Evolutionary conservation across 148 eudicot species (phyloP).

Genomic region (Rhododendron griersonianum): DNA sequence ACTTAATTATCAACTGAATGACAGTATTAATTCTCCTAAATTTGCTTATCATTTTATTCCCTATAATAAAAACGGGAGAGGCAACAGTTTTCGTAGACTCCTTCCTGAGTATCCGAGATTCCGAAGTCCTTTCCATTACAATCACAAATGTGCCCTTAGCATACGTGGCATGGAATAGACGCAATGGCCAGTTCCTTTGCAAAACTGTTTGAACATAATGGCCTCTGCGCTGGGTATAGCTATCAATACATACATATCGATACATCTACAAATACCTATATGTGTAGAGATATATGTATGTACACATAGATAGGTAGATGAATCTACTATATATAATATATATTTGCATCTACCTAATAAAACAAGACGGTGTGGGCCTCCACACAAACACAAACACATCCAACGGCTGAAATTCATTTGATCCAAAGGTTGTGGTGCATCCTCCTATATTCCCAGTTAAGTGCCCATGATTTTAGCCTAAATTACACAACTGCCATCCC

Average conservation of each 20-base stretch:
- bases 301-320: not conserved
- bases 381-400: too few relatives aligned
- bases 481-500: too few relatives aligned
- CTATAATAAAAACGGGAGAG: not conserved
- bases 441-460: too few relatives aligned
- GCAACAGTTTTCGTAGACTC: not conserved
- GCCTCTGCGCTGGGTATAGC: not conserved
- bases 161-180: too few relatives aligned
- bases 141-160: not conserved
- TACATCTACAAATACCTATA: too few relatives aligned
- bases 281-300: not conserved
- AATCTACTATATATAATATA: too few relatives aligned
- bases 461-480: too few relatives aligned
- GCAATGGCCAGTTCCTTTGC: too few relatives aligned
- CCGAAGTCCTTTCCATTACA: not conserved
- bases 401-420: too few relatives aligned
- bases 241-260: not conserved
- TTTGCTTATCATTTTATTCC: not conserved
- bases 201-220: not conserved
- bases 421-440: too few relatives aligned
- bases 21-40: not conserved
- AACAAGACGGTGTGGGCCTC: too few relatives aligned
- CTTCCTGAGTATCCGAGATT: not conserved
- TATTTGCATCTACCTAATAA: too few relatives aligned
- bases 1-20: not conserved